A percentile compares a stretch with the other conserved stretches of the same genome.
These are phyloP conservation scores for Verruconis gallopava DNA, from an alignment of 2,329 filamentous ascomycete genomes.

Conservation along the genomic window DNA sequence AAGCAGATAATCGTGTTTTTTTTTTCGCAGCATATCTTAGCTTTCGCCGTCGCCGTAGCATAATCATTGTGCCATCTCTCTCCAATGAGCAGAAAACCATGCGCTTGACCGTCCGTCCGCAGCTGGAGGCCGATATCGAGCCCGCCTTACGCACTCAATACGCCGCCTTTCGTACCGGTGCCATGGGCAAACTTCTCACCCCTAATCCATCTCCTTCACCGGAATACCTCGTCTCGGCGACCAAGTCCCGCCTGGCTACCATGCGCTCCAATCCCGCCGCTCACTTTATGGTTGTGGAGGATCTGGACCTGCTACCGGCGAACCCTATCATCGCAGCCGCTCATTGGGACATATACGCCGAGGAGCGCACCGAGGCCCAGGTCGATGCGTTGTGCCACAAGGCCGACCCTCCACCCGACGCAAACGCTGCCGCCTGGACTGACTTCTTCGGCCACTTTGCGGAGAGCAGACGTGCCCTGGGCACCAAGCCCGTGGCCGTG, in stretches of 20 bases:
- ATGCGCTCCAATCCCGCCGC: conserved; percentile 3
- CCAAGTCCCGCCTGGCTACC: not conserved
- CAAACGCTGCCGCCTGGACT: conserved; percentile 9
- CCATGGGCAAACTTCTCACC: conserved; percentile 3
- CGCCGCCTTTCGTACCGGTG: conserved; percentile 1
- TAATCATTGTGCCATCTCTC: no score
- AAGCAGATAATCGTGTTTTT: no score
- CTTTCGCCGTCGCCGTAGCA: no score
- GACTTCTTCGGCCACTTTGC: conserved; percentile 10
- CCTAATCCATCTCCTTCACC: conserved; percentile 2
- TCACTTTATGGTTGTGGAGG: conserved; percentile 4
- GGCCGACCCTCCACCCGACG: conserved; percentile 1
- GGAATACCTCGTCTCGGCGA: conserved; percentile 1
- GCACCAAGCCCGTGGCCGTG: conserved; percentile 3
- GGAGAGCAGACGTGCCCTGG: conserved; percentile 5
- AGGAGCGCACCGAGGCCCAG: conserved; percentile 1
- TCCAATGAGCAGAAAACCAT: no score
- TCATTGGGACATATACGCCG: conserved; percentile 8
- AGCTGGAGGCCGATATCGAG: conserved; percentile 6
- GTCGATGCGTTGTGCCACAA: conserved; percentile 1
- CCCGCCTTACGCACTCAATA: conserved; percentile 5
- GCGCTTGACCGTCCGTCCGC: not conserved
- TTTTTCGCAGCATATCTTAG: no score
- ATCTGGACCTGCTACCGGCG: not conserved
- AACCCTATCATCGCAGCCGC: conserved; percentile 7